phyloP scores from a whole-genome alignment of 1,139 yeast species.

The Yamadazyma dushanensis region DNA sequence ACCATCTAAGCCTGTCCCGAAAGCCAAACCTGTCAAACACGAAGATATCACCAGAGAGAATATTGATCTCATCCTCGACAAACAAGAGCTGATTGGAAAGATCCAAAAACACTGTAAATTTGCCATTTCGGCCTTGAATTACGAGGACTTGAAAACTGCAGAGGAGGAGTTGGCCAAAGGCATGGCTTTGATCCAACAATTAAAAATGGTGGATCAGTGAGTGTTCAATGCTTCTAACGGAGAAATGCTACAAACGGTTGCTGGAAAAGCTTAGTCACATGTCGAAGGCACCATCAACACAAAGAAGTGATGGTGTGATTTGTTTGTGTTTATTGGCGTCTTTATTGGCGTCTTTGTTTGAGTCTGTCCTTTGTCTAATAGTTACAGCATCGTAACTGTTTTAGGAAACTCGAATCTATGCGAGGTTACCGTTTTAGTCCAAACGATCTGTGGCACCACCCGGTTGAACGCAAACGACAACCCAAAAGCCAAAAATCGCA shows the following conservation, averaged over 20 bases:
- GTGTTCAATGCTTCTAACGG: background rate
- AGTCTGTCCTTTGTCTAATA: too few species aligned
- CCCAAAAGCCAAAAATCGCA: too few species aligned
- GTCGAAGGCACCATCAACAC: too few species aligned
- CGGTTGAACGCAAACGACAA: too few species aligned
- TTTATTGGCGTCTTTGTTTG: too few species aligned
- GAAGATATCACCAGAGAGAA: constrained; percentile 31
- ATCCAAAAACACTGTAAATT: constrained; percentile 88
- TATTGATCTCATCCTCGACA: constrained; percentile 51
- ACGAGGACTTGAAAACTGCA: constrained; percentile 86
- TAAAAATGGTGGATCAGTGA: background rate
- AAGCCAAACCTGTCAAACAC: background rate
- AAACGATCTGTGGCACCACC: too few species aligned
- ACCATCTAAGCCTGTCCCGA: constrained; percentile 3
- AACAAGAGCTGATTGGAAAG: constrained; percentile 59
- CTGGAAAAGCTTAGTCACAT: too few species aligned
- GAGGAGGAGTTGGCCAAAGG: constrained; percentile 70
- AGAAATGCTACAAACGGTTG: too few species aligned
- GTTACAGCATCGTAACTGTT: background rate
- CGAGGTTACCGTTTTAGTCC: background rate
- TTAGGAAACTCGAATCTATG: constrained; percentile 1
- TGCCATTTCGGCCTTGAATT: constrained; percentile 91
- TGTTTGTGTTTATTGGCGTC: too few species aligned
- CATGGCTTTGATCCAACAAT: constrained; percentile 30
- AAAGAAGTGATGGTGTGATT: too few species aligned